Evolutionary conservation across 495 filamentous ascomycete species (phyloP), one percentile per base, ranked within the genome.

Genomic region (Talaromyces proteolyticus): DNA sequence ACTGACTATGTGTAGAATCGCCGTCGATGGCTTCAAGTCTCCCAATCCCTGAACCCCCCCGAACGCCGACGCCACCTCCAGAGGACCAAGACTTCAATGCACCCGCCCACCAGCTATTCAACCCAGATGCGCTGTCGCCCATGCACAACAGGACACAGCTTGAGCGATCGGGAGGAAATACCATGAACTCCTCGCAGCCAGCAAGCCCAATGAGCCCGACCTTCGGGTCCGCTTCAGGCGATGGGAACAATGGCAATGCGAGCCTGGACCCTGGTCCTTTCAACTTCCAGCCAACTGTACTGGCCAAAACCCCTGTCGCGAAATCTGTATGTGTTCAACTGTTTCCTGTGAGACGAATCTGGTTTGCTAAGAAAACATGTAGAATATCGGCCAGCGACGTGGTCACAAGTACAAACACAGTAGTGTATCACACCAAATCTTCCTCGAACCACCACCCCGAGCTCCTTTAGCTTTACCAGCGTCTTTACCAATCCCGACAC

Each of bases 341-440:
- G 22, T 17, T 17, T 16, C 10, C 41, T 26, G 22, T 11, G 20
- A n/a, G 22, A 24, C 34, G 46, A 21, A 45, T 42, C 52, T 36
- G 42, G 22, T 34, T 21, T 37, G 25, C 37, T 44, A 34, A 53
- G 51, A 38, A 26, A 26, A 41, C 25, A 38, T 36, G 49, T 61
- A 88, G 82, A 85, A 82, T 53, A 80, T 96, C 57, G 93, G 92
- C 54, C 90, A 95, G 65, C 82, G 93, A 49, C 86, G 91, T 47
- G 93, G 93, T 23, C 93, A 98, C 73, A 91, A 93, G 61, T 98
- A 97, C 78, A 95, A 96, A 56, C 93, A 97, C 73, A 92, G 87
- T 62, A 93, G 88, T 59, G 89, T 98, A 44, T 95, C 89, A 18
- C 92, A 96, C 63, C 89, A 95, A 64, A 91, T 98, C 62, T 95